These are phyloP conservation scores for Tylopilus sp. DNA, from an alignment of 768 basidiomycete species.

Conservation along the genomic window DNA sequence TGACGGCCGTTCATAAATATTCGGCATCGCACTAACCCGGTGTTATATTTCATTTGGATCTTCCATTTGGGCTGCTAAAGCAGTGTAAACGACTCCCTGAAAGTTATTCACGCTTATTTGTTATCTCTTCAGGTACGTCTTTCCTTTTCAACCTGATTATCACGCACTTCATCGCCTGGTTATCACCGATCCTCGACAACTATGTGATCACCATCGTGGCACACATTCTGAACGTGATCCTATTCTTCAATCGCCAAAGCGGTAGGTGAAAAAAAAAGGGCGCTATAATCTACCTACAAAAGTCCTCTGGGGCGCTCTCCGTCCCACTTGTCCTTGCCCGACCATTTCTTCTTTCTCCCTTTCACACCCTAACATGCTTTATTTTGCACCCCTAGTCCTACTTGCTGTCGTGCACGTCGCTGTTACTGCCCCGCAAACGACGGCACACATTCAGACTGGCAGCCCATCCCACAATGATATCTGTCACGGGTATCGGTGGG, in stretches of 20 bases:
- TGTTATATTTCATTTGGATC: neutral
- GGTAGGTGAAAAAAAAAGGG: neutral
- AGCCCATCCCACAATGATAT: neutral
- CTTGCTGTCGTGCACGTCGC: neutral
- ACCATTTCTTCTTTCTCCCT: neutral
- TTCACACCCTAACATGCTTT: neutral
- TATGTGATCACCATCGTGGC: neutral
- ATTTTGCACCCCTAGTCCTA: neutral
- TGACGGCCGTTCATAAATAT: neutral
- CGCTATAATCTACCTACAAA: conserved; percentile 13
- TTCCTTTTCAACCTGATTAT: conserved; percentile 3
- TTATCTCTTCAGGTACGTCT: neutral
- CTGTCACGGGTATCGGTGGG: conserved; percentile 15
- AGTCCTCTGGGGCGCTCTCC: neutral
- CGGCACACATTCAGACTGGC: no score
- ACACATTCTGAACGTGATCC: neutral
- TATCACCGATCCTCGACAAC: conserved; percentile 1
- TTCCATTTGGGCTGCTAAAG: neutral
- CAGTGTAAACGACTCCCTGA: neutral
- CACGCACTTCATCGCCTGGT: neutral
- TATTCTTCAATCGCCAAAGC: neutral
- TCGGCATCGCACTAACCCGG: neutral
- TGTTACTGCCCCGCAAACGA: conserved; percentile 1
- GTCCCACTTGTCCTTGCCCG: neutral
- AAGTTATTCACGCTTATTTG: neutral